Conservation (phyloP, 2,329 filamentous ascomycete species). For the Fusarium torulosum region DNA sequence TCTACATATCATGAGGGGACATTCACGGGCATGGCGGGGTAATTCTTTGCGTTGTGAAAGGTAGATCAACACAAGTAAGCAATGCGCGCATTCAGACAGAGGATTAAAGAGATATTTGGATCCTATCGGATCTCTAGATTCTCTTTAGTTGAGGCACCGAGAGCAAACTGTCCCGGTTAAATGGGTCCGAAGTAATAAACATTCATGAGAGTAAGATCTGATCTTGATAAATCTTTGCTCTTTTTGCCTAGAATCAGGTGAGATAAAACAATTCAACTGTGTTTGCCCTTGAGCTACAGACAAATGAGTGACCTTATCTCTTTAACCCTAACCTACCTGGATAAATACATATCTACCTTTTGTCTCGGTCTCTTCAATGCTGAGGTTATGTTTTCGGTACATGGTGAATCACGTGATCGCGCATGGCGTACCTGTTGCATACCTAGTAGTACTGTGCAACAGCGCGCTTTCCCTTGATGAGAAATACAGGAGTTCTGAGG, state of each 20-base stretch:
- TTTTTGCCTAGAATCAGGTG: neutral
- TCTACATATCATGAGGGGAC: constrained; percentile 2
- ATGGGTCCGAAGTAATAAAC: neutral
- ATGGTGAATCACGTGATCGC: constrained; percentile 3
- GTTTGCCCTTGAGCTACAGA: too few species aligned
- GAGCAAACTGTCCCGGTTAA: neutral
- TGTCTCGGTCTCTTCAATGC: too few species aligned
- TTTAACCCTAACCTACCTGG: neutral
- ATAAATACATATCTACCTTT: neutral
- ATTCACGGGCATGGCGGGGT: constrained; percentile 11
- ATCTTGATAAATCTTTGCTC: neutral
- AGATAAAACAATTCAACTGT: too few species aligned
- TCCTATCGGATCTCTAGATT: too few species aligned
- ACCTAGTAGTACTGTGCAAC: too few species aligned
- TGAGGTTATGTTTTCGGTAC: neutral
- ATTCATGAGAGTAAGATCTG: neutral
- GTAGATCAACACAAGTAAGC: too few species aligned
- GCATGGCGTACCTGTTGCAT: too few species aligned
- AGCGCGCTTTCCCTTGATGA: constrained; percentile 4
- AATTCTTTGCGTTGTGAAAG: neutral
- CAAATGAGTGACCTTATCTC: too few species aligned
- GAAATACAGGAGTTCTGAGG: neutral
- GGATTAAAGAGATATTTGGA: too few species aligned
- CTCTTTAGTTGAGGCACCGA: too few species aligned
- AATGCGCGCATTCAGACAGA: too few species aligned